phyloP scores from a whole-genome alignment of 495 filamentous ascomycete species.

The Tirmania nivea region DNA sequence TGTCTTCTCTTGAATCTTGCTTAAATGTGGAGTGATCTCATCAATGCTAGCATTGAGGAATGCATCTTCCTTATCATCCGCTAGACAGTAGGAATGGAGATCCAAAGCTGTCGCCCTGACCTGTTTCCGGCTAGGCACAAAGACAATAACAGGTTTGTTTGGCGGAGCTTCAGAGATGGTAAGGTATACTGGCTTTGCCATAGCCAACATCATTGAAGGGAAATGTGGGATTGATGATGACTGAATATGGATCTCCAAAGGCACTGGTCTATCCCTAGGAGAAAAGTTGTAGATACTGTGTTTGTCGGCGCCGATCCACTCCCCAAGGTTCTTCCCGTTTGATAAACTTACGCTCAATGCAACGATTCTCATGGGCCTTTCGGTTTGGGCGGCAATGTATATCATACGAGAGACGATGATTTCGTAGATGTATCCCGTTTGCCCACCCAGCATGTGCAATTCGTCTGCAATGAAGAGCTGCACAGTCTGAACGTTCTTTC shows the following conservation, averaged over 20 bases:
- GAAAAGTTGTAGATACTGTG: conserved; percentile 98
- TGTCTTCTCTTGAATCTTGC: conserved; percentile 60
- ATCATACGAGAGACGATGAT: conserved; percentile 94
- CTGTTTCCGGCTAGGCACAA: conserved; percentile 85
- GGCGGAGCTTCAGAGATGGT: conserved; percentile 66
- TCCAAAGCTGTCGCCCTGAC: conserved; percentile 75
- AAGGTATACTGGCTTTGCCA: conserved; percentile 82
- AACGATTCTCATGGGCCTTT: conserved; percentile 66
- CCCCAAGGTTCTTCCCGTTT: conserved; percentile 81
- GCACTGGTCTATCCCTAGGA: conserved; percentile 65
- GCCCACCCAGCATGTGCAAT: conserved; percentile 84
- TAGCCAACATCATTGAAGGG: conserved; percentile 91
- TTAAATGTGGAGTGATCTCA: conserved; percentile 61
- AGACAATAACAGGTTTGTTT: conserved; percentile 73
- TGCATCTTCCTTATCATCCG: conserved; percentile 80
- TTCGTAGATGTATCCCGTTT: conserved; percentile 78
- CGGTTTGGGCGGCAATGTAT: conserved; percentile 73
- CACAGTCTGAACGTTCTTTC: conserved; percentile 83
- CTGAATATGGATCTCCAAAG: conserved; percentile 84
- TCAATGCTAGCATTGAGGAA: conserved; percentile 66
- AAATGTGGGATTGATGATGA: conserved; percentile 92
- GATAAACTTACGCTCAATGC: conserved; percentile 82
- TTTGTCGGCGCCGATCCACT: conserved; percentile 98
- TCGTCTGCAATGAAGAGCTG: conserved; percentile 91
- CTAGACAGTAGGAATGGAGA: conserved; percentile 58